Evolutionary conservation across 1,139 yeast genomes (phyloP).

Genomic region (Saccharomyces pastorianus): DNA sequence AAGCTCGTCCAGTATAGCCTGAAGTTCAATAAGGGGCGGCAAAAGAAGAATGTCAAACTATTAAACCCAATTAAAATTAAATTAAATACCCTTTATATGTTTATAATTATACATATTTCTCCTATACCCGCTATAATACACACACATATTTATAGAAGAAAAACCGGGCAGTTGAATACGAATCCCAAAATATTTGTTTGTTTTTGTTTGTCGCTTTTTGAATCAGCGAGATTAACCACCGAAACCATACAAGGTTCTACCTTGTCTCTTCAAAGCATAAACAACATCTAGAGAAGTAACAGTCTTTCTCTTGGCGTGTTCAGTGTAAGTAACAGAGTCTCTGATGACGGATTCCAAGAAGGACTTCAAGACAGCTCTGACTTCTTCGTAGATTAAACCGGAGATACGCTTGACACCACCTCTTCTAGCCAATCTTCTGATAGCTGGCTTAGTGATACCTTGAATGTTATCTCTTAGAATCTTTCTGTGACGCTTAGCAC

Average conservation of each 20-base stretch:
- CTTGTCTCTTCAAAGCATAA: conserved; percentile 97
- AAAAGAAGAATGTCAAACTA: not conserved
- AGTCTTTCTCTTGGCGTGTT: conserved; percentile 98
- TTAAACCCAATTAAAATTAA: not conserved
- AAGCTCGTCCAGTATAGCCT: not conserved
- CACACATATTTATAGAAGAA: conserved; percentile 12
- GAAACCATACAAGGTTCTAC: conserved; percentile 98
- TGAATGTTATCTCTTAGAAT: conserved; percentile 96
- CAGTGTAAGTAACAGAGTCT: conserved; percentile 96
- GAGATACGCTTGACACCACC: conserved; percentile 99
- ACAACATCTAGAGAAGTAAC: conserved; percentile 95
- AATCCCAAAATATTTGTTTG: conserved; percentile 1
- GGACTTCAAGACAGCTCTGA: conserved; percentile 86
- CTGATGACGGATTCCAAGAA: conserved; percentile 93
- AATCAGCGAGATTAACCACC: conserved; percentile 58
- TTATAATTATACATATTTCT: not conserved
- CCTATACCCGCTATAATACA: conserved; percentile 1
- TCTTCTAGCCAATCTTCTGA: conserved; percentile 98
- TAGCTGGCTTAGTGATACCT: conserved; percentile 98
- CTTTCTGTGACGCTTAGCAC: conserved; percentile 99
- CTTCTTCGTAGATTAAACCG: conserved; percentile 94
- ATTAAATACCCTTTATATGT: not conserved
- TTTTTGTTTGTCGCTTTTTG: not conserved
- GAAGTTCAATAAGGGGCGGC: not conserved
- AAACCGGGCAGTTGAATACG: conserved; percentile 16